phyloP scores from a whole-genome alignment of 768 basidiomycete genomes.

The button mushroom (Agaricus bisporus) region DNA sequence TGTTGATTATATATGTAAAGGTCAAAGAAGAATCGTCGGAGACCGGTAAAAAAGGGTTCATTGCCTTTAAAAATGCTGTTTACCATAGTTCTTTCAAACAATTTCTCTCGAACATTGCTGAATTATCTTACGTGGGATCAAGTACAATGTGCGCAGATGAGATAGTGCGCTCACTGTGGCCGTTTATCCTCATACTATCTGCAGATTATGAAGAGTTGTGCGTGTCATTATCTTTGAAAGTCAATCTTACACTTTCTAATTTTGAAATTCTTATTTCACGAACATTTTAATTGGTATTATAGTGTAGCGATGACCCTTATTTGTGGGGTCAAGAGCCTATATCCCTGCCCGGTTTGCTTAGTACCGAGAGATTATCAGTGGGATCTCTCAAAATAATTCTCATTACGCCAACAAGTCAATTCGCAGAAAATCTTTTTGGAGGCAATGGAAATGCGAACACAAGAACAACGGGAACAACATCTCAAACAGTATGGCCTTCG shows the following conservation, averaged over 20 bases:
- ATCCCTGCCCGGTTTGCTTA: constrained; percentile 30
- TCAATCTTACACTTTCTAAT: too few species aligned
- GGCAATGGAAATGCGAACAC: constrained; percentile 9
- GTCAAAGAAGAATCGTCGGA: constrained; percentile 22
- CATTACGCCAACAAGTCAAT: too few species aligned
- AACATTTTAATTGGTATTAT: neutral
- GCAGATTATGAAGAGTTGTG: constrained; percentile 44
- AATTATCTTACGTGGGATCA: constrained; percentile 10
- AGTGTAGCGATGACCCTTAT: constrained; percentile 32
- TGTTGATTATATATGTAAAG: constrained; percentile 10
- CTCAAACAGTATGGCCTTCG: too few species aligned
- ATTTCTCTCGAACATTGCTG: constrained; percentile 22
- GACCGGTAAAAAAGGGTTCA: constrained; percentile 22
- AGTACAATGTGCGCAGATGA: constrained; percentile 13
- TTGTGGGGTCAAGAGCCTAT: constrained; percentile 19
- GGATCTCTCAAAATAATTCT: constrained; percentile 16
- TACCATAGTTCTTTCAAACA: constrained; percentile 31
- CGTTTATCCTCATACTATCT: constrained; percentile 30
- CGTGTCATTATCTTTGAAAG: constrained; percentile 12
- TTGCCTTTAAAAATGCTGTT: constrained; percentile 26
- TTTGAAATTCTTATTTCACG: too few species aligned
- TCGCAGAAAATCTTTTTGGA: constrained; percentile 11
- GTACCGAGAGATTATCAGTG: constrained; percentile 20
- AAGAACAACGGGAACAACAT: too few species aligned
- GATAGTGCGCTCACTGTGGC: constrained; percentile 23